These are phyloP conservation scores for Magnaporthiopsis incrustans DNA, from an alignment of 2,329 filamentous ascomycete genomes.

Conservation along the genomic window DNA sequence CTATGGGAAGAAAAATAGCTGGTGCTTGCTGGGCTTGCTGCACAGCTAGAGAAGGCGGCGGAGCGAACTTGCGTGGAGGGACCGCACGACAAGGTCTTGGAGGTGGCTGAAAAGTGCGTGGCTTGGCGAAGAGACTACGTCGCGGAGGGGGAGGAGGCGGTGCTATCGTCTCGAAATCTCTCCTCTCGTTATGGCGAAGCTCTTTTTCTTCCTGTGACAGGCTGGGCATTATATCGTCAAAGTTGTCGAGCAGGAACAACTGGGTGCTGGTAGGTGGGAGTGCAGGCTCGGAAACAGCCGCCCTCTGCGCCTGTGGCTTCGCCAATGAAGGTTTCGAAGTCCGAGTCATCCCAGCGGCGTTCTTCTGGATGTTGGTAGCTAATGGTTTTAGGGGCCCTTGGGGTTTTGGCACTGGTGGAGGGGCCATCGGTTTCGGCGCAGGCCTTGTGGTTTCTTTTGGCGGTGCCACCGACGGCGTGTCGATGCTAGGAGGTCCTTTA, in stretches of 20 bases:
- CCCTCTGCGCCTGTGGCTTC: conserved; percentile 9
- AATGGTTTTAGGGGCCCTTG: not conserved
- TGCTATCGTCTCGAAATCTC: not conserved
- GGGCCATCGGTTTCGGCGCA: not conserved
- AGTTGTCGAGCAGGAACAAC: conserved; percentile 38
- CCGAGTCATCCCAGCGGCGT: not conserved
- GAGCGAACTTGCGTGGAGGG: conserved; percentile 1
- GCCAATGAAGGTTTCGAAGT: not conserved
- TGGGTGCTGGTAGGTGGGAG: conserved; percentile 38
- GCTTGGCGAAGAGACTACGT: conserved; percentile 6
- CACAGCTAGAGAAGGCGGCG: not conserved
- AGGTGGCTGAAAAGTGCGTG: not conserved
- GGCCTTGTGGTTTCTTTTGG: not conserved
- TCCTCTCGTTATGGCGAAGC: conserved; percentile 31
- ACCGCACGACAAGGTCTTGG: not conserved
- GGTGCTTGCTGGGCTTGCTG: not conserved
- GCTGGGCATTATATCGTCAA: conserved; percentile 49
- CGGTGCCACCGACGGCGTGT: not conserved
- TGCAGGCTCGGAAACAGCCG: not conserved
- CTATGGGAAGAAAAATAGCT: not conserved
- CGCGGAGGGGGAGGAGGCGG: not conserved
- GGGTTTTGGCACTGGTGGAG: not conserved
- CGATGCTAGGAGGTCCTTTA: not conserved
- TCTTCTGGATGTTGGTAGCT: not conserved
- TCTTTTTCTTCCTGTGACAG: conserved; percentile 48